Percentiles rank a stretch among this genome's conserved stretches.
phyloP scores from a whole-genome alignment of 495 filamentous ascomycete species.

The Podospora pseudopauciseta region DNA sequence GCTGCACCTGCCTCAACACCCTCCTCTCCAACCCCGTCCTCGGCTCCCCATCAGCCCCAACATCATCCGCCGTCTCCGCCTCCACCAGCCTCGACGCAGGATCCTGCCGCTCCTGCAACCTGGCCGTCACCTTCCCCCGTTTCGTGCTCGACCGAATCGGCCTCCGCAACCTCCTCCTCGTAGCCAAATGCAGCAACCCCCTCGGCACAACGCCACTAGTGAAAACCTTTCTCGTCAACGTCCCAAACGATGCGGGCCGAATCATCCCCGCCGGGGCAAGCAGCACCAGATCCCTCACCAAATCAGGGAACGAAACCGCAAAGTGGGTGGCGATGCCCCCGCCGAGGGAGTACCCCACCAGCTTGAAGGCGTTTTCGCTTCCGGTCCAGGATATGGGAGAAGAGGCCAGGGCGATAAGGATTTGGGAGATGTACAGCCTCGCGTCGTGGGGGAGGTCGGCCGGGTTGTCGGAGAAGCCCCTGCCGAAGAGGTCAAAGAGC shows the following conservation, averaged over 20 bases:
- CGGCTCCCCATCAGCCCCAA: slow-evolving; percentile 18
- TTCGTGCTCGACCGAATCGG: slow-evolving; percentile 40
- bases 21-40: slow-evolving; percentile 29
- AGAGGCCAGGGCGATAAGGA: slow-evolving; percentile 66
- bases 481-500: slow-evolving; percentile 75
- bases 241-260: slow-evolving; percentile 58
- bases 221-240: slow-evolving; percentile 59
- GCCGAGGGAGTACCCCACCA: slow-evolving; percentile 83
- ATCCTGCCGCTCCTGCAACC: not conserved
- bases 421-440: slow-evolving; percentile 70
- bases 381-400: slow-evolving; percentile 66
- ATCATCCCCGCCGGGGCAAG: slow-evolving; percentile 74
- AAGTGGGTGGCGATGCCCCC: slow-evolving; percentile 77
- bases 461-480: slow-evolving; percentile 74
- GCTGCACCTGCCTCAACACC: slow-evolving; percentile 40
- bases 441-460: slow-evolving; percentile 64
- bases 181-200: slow-evolving; percentile 36
- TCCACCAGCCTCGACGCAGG: not conserved
- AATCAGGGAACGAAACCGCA: slow-evolving; percentile 62
- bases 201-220: slow-evolving; percentile 47
- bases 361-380: slow-evolving; percentile 53
- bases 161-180: slow-evolving; percentile 35
- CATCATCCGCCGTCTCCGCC: slow-evolving; percentile 26
- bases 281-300: slow-evolving; percentile 65
- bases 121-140: not conserved